These are phyloP conservation scores for Linum trigynum DNA, from an alignment of 345 rosid genomes.

Conservation along the genomic window DNA sequence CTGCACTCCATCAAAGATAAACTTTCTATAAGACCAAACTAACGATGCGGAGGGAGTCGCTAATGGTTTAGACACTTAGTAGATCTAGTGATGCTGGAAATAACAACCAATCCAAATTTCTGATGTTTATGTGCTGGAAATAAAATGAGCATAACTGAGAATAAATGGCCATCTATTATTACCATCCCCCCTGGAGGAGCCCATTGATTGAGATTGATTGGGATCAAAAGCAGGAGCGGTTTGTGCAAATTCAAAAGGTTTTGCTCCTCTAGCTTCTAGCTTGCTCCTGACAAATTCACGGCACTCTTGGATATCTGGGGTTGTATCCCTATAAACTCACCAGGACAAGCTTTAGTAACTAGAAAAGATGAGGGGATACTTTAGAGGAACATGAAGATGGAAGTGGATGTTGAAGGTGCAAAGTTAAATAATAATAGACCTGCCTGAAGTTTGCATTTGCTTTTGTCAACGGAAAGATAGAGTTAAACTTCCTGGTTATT, in stretches of 20 bases:
- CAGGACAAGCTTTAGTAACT: conserved; percentile 1
- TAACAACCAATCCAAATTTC: too few species aligned
- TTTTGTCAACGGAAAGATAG: conserved; percentile 56
- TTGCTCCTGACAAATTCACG: conserved; percentile 55
- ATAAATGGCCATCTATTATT: not conserved
- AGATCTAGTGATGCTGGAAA: not conserved
- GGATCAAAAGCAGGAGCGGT: conserved; percentile 58
- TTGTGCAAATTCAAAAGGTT: conserved; percentile 60
- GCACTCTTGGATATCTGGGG: conserved; percentile 48
- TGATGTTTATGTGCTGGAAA: not conserved
- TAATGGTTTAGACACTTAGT: not conserved
- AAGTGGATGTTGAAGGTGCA: not conserved
- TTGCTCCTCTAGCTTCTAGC: conserved; percentile 52
- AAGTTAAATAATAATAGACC: not conserved
- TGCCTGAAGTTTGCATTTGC: conserved; percentile 47
- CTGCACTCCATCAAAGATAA: conserved; percentile 22
- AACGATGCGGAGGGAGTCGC: not conserved
- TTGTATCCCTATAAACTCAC: conserved; percentile 30
- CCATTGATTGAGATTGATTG: conserved; percentile 25
- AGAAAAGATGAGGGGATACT: not conserved
- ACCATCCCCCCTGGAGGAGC: conserved; percentile 28
- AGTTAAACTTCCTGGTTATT: conserved; percentile 54
- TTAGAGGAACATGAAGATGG: not conserved
- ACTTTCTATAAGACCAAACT: not conserved
- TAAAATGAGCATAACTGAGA: not conserved